These are phyloP conservation scores for Arthroderma uncinatum DNA, from an alignment of 2,329 filamentous ascomycete species.

Conservation along the genomic window DNA sequence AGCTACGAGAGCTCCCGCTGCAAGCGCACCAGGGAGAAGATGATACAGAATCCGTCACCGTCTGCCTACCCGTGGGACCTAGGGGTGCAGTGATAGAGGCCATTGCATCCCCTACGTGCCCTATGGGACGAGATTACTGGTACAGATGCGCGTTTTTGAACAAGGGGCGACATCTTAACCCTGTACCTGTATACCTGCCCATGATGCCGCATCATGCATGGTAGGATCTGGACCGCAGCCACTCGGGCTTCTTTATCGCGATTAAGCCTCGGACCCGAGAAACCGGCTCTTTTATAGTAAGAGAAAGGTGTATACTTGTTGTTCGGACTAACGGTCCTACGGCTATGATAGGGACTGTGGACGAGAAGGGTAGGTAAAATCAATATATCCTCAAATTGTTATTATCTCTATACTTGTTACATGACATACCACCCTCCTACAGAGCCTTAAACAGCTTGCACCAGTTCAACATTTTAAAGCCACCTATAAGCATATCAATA, in stretches of 20 bases:
- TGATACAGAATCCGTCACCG: background rate
- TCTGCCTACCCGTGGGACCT: background rate
- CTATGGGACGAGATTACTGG: background rate
- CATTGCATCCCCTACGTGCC: background rate
- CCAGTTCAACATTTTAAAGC: too few species aligned
- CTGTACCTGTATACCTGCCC: background rate
- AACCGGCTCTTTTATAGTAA: background rate
- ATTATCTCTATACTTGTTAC: too few species aligned
- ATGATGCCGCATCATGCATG: too few species aligned
- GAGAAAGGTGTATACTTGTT: too few species aligned
- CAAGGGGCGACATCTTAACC: background rate
- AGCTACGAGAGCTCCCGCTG: background rate
- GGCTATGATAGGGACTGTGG: too few species aligned
- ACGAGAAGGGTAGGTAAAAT: too few species aligned
- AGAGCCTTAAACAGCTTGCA: too few species aligned
- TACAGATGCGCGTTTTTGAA: background rate
- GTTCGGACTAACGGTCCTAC: too few species aligned
- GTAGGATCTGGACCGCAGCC: background rate
- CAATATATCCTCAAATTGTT: too few species aligned
- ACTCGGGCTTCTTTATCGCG: background rate
- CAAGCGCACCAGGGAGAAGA: too few species aligned
- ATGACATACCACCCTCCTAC: too few species aligned
- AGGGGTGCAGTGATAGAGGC: background rate
- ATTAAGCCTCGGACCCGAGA: background rate
- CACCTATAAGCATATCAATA: too few species aligned